Conservation (phyloP, 768 basidiomycete species). For the Suillus clintonianus region DNA sequence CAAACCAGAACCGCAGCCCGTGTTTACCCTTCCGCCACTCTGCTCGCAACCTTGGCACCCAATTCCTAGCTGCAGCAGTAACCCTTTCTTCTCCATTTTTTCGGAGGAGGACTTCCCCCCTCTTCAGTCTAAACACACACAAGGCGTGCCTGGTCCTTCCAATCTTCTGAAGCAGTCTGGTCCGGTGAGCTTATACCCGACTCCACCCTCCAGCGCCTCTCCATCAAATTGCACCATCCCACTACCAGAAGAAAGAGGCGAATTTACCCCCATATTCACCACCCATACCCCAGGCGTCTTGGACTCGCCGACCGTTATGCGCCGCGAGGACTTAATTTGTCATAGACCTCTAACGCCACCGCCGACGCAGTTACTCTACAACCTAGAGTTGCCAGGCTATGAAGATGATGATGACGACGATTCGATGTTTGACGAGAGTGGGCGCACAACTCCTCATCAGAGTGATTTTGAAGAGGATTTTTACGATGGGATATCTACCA, state of each 20-base stretch:
- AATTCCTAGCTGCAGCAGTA: constrained; percentile 22
- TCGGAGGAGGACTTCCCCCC: constrained; percentile 14
- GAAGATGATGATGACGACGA: constrained; percentile 27
- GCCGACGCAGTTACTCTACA: constrained; percentile 40
- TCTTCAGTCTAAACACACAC: constrained; percentile 17
- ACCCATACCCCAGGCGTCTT: constrained; percentile 33
- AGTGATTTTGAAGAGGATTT: constrained; percentile 21
- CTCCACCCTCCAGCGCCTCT: constrained; percentile 27
- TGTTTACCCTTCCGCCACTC: constrained; percentile 16
- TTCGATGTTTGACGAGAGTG: constrained; percentile 11
- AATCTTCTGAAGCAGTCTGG: constrained; percentile 19
- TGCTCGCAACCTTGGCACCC: constrained; percentile 19
- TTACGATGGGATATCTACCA: constrained; percentile 10
- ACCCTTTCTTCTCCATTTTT: constrained; percentile 20
- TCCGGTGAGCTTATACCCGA: constrained; percentile 25
- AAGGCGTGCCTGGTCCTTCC: constrained; percentile 11
- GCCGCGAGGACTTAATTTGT: constrained; percentile 27
- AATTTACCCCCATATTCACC: constrained; percentile 19
- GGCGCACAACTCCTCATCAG: constrained; percentile 13
- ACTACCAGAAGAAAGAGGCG: constrained; percentile 26
- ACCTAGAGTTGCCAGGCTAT: constrained; percentile 37
- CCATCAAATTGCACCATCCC: constrained; percentile 24
- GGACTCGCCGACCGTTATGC: constrained; percentile 37
- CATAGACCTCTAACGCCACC: constrained; percentile 44
- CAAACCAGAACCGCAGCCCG: constrained; percentile 16